phyloP scores from a whole-genome alignment of 306 rosid species.

The Lotus japonicus region DNA sequence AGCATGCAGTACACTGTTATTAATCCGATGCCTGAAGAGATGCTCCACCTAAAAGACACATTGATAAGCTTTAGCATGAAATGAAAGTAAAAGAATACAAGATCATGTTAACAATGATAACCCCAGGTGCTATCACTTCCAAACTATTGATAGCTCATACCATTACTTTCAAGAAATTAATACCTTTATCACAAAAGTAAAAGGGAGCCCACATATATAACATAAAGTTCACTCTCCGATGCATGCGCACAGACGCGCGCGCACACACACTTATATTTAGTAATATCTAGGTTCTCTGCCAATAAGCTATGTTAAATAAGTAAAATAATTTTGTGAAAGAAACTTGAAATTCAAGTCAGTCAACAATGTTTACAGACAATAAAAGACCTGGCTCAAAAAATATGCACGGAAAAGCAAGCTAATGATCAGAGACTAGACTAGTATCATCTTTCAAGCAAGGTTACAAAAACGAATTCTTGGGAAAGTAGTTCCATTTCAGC shows the following conservation, averaged over 20 bases:
- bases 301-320: not conserved
- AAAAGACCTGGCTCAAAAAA: not conserved
- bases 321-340: not conserved
- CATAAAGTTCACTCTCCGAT: not conserved
- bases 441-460: not conserved
- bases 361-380: not conserved
- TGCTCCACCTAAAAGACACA: constrained; percentile 72
- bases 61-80: constrained; percentile 5
- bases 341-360: not conserved
- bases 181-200: not conserved
- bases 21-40: constrained; percentile 86
- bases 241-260: too few species aligned
- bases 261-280: not conserved
- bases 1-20: constrained; percentile 75
- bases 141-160: not conserved
- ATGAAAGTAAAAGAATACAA: not conserved
- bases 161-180: not conserved
- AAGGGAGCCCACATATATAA: not conserved
- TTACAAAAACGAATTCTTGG: not conserved
- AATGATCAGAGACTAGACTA: not conserved
- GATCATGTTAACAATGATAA: not conserved
- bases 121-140: not conserved
- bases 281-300: not conserved
- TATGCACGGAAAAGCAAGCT: not conserved
- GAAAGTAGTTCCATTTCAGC: not conserved